Evolutionary conservation across 2,329 filamentous ascomycete species (phyloP).

Genomic region (Cladorrhinum sp.): DNA sequence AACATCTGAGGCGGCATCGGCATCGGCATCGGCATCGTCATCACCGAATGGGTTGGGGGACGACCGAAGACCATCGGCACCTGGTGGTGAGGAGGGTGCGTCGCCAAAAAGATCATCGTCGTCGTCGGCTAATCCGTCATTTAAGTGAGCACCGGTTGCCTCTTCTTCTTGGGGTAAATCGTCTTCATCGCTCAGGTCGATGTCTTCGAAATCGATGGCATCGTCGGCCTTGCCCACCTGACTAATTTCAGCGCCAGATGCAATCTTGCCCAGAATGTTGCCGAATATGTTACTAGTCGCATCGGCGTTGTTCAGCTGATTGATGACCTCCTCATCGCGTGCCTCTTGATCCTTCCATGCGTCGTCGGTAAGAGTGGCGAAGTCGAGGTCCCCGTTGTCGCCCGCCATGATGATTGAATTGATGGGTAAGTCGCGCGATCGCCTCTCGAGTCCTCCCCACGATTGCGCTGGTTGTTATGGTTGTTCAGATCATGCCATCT

Average conservation of each 20-base stretch:
- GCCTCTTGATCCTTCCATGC: conserved; percentile 27
- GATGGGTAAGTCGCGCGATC: conserved; percentile 7
- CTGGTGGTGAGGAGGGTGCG: conserved; percentile 44
- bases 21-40: conserved; percentile 22
- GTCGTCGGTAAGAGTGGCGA: conserved; percentile 20
- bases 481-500: conserved; percentile 23
- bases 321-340: conserved; percentile 24
- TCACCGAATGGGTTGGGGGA: conserved; percentile 25
- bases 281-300: conserved; percentile 42
- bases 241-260: conserved; percentile 47
- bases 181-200: conserved; percentile 81
- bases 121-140: conserved; percentile 54
- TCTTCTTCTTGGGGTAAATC: conserved; percentile 78
- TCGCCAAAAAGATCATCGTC: conserved; percentile 68
- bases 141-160: conserved; percentile 51
- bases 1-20: not conserved
- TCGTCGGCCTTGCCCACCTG: conserved; percentile 82
- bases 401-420: conserved; percentile 19
- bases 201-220: conserved; percentile 86
- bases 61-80: conserved; percentile 36
- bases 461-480: conserved; percentile 17
- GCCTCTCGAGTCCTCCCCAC: conserved; percentile 19
- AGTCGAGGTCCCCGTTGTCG: conserved; percentile 19
- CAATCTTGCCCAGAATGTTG: conserved; percentile 38
- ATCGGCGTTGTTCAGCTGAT: conserved; percentile 15